Evolutionary conservation across 805 yeast species (phyloP).

Genomic region (Candida pseudoglaebosa): DNA sequence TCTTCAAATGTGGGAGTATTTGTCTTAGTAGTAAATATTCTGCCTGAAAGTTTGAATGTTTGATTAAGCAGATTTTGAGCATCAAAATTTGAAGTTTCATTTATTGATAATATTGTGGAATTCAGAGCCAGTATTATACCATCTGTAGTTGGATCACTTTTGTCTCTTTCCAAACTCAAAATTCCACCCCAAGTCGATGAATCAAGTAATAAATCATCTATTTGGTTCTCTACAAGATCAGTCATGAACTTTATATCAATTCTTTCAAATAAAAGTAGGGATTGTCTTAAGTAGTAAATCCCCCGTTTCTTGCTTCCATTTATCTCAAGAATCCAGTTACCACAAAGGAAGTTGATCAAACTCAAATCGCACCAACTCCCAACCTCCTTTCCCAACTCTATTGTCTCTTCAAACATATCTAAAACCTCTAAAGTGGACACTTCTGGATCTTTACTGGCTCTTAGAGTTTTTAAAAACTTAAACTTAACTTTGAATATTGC

Average conservation of each 20-base stretch:
- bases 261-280: constrained; percentile 29
- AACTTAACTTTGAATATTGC: constrained; percentile 35
- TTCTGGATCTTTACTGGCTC: constrained; percentile 12
- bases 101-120: background rate
- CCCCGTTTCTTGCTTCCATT: constrained; percentile 29
- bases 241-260: constrained; percentile 17
- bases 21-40: background rate
- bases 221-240: background rate
- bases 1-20: background rate
- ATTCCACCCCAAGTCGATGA: constrained; percentile 30
- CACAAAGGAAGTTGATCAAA: constrained; percentile 39
- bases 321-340: constrained; percentile 28
- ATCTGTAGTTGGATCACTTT: background rate
- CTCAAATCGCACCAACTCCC: constrained; percentile 37
- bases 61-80: background rate
- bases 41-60: background rate
- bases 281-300: constrained; percentile 30
- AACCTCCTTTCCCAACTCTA: constrained; percentile 31
- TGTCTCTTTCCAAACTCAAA: background rate
- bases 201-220: constrained; percentile 7
- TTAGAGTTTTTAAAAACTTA: constrained; percentile 29
- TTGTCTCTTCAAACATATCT: constrained; percentile 44
- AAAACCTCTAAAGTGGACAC: constrained; percentile 32
- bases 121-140: background rate
- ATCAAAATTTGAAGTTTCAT: background rate